Evolutionary conservation across 148 eudicot species (phyloP), one percentile per base, ranked within the genome.

Genomic region (Chenopodium quinoa): DNA sequence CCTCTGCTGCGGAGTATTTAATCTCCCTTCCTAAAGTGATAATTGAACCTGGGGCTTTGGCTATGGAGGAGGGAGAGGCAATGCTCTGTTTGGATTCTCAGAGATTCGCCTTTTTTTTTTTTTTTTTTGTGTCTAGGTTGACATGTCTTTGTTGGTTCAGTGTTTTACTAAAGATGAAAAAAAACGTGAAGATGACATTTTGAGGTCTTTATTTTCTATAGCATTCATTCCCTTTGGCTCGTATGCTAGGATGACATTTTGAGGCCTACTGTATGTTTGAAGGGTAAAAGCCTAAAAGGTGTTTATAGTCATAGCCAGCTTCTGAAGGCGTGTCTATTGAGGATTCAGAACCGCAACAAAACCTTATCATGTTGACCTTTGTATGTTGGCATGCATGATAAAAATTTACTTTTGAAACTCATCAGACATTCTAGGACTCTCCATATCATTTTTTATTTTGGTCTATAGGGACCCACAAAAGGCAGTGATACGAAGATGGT

Each of bases 241-340:
- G 19, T 4, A 11, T 67, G 37, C 71, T 67, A 31, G 31, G 71
- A n/a, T 50, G 54, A 50, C 54, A 50, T 50, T 14, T 9, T 23
- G 29, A 20, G 67, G 9, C 9, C 25, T 64, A 64, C 29, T 64
- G 29, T 9, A 64, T 10, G 2, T 20, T 64, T 64, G 54, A 50
- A 50, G n/a, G 67, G 27, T 27, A 27, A 27, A 27, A 27, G 27
- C 27, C 27, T 6, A 63, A 9, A 63, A 63, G 25, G 0, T 20
- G 67, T 63, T 63, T 63, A 64, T 64, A 25, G 12, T 65, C 69
- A 65, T 23, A 65, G 69, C 69, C 25, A 65, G 69, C 70, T 27
- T 0, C 32, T 27, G 70, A 66, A 66, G 62, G 70, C 70, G 3
- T 66, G 2, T 23, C 32, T 64, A 37, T 0, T 37, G n/a, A 3